A percentile compares a stretch with the other conserved stretches of the same genome.
phyloP scores from a whole-genome alignment of 2,329 filamentous ascomycete genomes.

The Colletotrichum sojae region DNA sequence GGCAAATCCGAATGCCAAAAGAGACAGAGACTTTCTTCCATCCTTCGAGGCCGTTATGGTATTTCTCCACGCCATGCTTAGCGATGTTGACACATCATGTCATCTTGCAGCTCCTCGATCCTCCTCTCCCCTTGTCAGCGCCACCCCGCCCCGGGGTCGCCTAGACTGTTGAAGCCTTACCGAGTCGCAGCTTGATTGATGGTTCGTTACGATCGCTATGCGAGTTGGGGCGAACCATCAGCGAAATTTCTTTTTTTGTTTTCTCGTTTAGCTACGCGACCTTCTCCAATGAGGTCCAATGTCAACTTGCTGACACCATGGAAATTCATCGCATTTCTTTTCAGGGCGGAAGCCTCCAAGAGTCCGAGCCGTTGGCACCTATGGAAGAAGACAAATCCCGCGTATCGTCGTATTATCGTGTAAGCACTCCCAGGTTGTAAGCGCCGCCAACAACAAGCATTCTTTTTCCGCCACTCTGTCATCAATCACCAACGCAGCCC shows the following conservation, averaged over 20 bases:
- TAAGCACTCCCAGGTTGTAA: background rate
- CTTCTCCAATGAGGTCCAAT: background rate
- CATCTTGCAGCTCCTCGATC: background rate
- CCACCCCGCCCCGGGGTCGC: background rate
- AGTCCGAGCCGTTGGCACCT: too few species aligned
- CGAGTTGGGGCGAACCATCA: constrained; percentile 8
- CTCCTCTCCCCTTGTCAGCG: constrained; percentile 3
- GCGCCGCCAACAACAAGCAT: background rate
- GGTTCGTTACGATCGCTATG: constrained; percentile 16
- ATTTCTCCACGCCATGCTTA: background rate
- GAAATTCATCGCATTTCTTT: background rate
- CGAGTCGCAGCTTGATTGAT: constrained; percentile 38
- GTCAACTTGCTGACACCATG: background rate
- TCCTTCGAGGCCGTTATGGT: too few species aligned
- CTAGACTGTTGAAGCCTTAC: constrained; percentile 16
- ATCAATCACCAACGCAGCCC: constrained; percentile 15
- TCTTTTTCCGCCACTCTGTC: constrained; percentile 6
- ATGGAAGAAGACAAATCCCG: too few species aligned
- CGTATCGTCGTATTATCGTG: background rate
- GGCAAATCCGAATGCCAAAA: background rate
- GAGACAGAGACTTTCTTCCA: too few species aligned
- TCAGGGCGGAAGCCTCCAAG: background rate
- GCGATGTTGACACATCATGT: background rate
- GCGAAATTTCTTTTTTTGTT: background rate
- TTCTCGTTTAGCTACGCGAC: constrained; percentile 12